Evolutionary conservation across 352 stramenopile genomes (phyloP).

Genomic region (Phytophthora europaea): DNA sequence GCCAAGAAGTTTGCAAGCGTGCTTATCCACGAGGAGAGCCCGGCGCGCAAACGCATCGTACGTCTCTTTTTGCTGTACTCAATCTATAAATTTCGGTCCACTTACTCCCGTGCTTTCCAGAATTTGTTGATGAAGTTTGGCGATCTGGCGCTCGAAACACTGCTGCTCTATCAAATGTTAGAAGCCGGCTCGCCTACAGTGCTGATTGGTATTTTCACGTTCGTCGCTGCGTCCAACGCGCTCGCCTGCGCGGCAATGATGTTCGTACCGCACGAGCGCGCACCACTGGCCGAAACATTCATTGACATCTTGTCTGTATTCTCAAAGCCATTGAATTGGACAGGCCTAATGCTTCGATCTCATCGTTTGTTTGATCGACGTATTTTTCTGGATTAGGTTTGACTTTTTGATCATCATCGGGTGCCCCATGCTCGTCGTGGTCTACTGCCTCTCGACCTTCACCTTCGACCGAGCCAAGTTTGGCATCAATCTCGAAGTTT

Average conservation of each 20-base stretch:
- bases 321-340: not conserved
- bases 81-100: not conserved
- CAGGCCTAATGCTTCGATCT: not conserved
- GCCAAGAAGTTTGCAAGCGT: not conserved
- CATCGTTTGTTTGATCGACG: not conserved
- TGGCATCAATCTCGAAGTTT: constrained; percentile 22
- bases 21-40: constrained; percentile 4
- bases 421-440: constrained; percentile 27
- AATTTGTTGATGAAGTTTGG: constrained; percentile 20
- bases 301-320: constrained; percentile 35
- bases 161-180: constrained; percentile 17
- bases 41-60: constrained; percentile 4
- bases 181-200: constrained; percentile 7
- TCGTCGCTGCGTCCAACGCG: constrained; percentile 13
- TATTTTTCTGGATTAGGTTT: constrained; percentile 20
- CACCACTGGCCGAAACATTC: constrained; percentile 14
- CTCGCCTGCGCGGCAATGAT: constrained; percentile 9
- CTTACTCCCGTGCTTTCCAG: not conserved
- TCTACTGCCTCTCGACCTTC: constrained; percentile 22
- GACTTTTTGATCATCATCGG: constrained; percentile 28
- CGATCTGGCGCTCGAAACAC: constrained; percentile 13
- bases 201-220: constrained; percentile 12
- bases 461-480: constrained; percentile 26
- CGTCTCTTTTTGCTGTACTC: not conserved
- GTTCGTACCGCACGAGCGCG: constrained; percentile 8